These are phyloP conservation scores for Gryganskiella cystojenkinii DNA, from an alignment of 192 early-diverging fungal species.

Conservation along the genomic window DNA sequence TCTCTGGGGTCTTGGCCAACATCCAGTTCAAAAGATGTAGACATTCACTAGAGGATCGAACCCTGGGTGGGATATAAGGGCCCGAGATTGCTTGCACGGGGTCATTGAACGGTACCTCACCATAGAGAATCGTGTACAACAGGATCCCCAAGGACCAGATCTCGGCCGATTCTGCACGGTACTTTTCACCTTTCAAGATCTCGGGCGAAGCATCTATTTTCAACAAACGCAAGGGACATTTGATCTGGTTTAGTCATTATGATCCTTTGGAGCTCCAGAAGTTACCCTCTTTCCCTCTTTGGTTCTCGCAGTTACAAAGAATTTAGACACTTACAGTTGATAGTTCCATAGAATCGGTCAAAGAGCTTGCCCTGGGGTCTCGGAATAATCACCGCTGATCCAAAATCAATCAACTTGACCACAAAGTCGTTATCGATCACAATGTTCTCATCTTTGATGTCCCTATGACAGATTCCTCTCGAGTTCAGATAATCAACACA, in stretches of 20 bases:
- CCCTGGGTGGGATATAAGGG: conserved; percentile 57
- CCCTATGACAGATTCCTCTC: conserved; percentile 66
- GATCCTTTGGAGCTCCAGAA: too few relatives aligned
- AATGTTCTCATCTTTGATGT: conserved; percentile 79
- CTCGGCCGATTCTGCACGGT: conserved; percentile 69
- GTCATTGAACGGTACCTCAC: conserved; percentile 71
- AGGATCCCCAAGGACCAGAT: conserved; percentile 78
- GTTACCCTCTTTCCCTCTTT: too few relatives aligned
- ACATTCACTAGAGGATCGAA: conserved; percentile 59
- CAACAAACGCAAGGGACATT: not conserved
- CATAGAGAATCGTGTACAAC: conserved; percentile 72
- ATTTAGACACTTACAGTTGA: conserved; percentile 65
- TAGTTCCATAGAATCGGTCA: conserved; percentile 71
- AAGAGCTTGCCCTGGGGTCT: conserved; percentile 56
- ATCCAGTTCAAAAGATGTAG: conserved; percentile 70
- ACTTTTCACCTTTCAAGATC: conserved; percentile 65
- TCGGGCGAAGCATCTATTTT: conserved; percentile 69
- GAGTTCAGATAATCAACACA: conserved; percentile 62
- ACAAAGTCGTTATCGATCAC: conserved; percentile 67
- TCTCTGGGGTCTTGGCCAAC: conserved; percentile 68
- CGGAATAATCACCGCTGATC: conserved; percentile 66
- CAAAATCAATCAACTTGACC: conserved; percentile 80
- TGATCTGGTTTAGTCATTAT: too few relatives aligned
- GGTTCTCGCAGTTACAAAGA: too few relatives aligned
- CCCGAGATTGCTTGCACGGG: conserved; percentile 62